Base-by-base conservation (phyloP, 169 alveolate genomes). In the Plasmodium vivax region DNA sequence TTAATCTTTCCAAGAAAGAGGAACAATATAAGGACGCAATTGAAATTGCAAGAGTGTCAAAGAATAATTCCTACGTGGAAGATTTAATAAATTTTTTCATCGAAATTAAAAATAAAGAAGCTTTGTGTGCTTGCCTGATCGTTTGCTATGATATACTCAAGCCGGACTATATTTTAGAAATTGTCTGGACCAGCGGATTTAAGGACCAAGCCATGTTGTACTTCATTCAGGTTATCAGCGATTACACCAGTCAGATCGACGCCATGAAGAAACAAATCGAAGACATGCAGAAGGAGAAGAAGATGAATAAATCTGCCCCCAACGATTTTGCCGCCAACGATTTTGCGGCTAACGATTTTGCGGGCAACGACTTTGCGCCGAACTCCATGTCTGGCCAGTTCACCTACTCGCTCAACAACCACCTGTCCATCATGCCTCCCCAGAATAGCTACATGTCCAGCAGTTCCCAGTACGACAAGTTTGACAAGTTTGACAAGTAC, bases 121-220 rank as follows among this genome's bases (percentile, higher is more conserved):
- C 98, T 72, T 99, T 99, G 84, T 98, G 99, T 23, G 99, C 99
- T 1, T 98, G 99, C 93, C 97, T 99, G 82, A 98, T 98, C 96
- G 98, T 99, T 81, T 99, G 99, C 96, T 99, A 99, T 96, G 99
- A 98, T 85, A 97, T 98, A 38, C 95, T 99, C 51, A 98, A 98
- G 94, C 99, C 99, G 10, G 99, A 99, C 91, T 98, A 98, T 32
- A 99, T 99, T 12, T 96, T 99, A 97, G 99, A 99, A 98, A 96
- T 98, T 81, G 99, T 99, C 4, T 99, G 99, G 99, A 96, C 99
- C 90, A 97, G 98, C 96, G 98, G 98, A 45, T 98, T 98, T 87
- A 96, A 97, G 90, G 99, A 99, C 95, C 98, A 98, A 93, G 97
- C 98, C 43, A 98, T 99, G 99, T 99, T 99, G 9, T 99, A 97